These are phyloP conservation scores for Lasiodiplodia gonubiensis DNA, from an alignment of 2,329 filamentous ascomycete species.

Conservation along the genomic window DNA sequence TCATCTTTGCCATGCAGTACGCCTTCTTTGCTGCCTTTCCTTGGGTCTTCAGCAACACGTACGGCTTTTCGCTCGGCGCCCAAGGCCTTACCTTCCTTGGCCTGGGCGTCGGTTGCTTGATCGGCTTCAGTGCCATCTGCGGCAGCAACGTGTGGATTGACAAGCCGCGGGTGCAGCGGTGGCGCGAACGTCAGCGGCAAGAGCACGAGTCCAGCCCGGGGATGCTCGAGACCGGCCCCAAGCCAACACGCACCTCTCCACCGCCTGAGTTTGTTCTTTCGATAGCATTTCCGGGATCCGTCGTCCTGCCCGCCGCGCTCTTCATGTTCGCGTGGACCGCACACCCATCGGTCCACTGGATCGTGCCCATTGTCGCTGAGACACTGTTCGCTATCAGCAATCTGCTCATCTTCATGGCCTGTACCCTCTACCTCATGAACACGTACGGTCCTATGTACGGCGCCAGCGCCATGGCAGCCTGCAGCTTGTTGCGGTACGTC, in stretches of 20 bases:
- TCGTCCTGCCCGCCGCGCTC: constrained; percentile 41
- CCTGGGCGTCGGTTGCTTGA: constrained; percentile 32
- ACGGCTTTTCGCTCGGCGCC: constrained; percentile 40
- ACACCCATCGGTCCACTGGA: constrained; percentile 45
- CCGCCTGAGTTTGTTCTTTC: constrained; percentile 43
- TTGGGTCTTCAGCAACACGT: constrained; percentile 31
- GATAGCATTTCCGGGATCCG: constrained; percentile 43
- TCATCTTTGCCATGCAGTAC: constrained; percentile 48
- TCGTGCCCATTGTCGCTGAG: constrained; percentile 44
- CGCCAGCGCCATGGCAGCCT: constrained; percentile 65
- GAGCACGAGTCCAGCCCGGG: neutral
- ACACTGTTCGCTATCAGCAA: constrained; percentile 38
- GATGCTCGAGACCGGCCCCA: constrained; percentile 1
- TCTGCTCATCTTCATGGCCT: constrained; percentile 42
- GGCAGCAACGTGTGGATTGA: constrained; percentile 40
- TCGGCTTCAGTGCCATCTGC: constrained; percentile 34
- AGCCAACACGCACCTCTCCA: neutral
- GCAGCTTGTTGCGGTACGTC: constrained; percentile 62
- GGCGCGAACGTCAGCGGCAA: constrained; percentile 17
- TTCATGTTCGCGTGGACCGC: constrained; percentile 51
- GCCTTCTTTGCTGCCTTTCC: constrained; percentile 37
- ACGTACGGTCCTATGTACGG: constrained; percentile 62
- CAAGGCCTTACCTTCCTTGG: constrained; percentile 36
- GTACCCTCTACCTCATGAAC: constrained; percentile 59
- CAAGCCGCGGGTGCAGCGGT: constrained; percentile 7